Evolutionary conservation across 2,329 filamentous ascomycete genomes (phyloP).

Genomic region (Stagonosporopsis rhizophila): DNA sequence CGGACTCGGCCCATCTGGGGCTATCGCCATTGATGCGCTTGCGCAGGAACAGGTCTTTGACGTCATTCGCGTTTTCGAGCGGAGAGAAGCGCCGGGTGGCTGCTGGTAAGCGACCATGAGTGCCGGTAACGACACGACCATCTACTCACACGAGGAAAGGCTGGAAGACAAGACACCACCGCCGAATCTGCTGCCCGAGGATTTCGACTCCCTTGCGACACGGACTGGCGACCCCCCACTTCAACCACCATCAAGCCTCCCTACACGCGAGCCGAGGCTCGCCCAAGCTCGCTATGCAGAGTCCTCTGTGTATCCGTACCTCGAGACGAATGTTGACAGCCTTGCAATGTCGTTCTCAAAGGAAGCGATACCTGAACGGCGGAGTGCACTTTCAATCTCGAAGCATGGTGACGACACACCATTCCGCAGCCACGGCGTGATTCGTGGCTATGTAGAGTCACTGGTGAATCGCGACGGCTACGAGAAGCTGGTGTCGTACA

Average conservation of each 20-base stretch:
- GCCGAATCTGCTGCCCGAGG: conserved; percentile 29
- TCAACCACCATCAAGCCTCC: conserved; percentile 27
- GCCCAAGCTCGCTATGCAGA: conserved; percentile 33
- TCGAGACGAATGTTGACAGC: conserved; percentile 71
- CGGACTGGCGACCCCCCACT: conserved; percentile 31
- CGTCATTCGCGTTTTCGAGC: conserved; percentile 67
- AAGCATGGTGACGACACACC: conserved; percentile 65
- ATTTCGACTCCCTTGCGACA: conserved; percentile 27
- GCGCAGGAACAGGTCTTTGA: conserved; percentile 66
- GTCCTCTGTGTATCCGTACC: conserved; percentile 61
- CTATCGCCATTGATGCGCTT: conserved; percentile 67
- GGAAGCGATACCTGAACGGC: conserved; percentile 60
- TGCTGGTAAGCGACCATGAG: conserved; percentile 60
- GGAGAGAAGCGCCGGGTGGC: conserved; percentile 65
- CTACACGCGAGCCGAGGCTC: conserved; percentile 24
- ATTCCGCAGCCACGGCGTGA: conserved; percentile 67
- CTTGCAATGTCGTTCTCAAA: conserved; percentile 67
- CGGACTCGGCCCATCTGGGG: conserved; percentile 66
- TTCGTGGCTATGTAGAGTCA: conserved; percentile 62
- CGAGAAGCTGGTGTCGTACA: conserved; percentile 60
- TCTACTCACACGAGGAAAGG: conserved; percentile 20
- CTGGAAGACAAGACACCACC: conserved; percentile 30
- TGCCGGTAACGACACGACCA: neutral
- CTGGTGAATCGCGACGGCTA: conserved; percentile 63
- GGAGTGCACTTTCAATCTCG: conserved; percentile 49